phyloP scores from a whole-genome alignment of 805 yeast genomes.

The Ogataea trehalophila region DNA sequence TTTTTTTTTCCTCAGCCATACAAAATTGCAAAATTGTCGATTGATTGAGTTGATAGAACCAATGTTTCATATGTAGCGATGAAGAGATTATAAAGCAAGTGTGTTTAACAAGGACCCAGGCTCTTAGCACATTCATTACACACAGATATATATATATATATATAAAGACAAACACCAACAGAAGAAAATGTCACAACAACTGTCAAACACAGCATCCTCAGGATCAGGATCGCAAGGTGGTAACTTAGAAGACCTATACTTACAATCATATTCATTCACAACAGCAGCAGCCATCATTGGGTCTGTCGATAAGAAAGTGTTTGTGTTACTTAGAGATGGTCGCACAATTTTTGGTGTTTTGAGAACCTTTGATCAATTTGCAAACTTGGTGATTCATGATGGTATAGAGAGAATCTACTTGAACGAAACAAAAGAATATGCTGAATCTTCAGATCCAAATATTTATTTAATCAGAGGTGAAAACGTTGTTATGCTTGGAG shows the following conservation, averaged over 20 bases:
- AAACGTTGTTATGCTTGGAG: conserved; percentile 91
- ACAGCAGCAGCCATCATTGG: conserved; percentile 90
- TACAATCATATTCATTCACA: conserved; percentile 78
- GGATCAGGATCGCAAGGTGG: conserved; percentile 14
- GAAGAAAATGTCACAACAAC: conserved; percentile 1
- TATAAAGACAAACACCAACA: neutral
- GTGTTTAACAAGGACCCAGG: neutral
- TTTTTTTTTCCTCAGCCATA: too few species aligned
- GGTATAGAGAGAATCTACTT: conserved; percentile 80
- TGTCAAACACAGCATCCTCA: neutral
- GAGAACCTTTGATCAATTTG: conserved; percentile 93
- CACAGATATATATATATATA: neutral
- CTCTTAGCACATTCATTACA: neutral
- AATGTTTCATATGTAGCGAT: neutral
- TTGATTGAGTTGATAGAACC: too few species aligned
- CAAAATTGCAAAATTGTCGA: too few species aligned
- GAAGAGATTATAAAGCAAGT: neutral
- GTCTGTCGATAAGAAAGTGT: conserved; percentile 73
- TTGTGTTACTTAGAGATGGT: conserved; percentile 86
- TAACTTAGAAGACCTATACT: conserved; percentile 47
- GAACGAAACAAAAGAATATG: conserved; percentile 47
- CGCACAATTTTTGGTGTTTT: conserved; percentile 81
- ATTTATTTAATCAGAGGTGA: conserved; percentile 92
- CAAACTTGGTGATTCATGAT: conserved; percentile 89
- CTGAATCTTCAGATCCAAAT: conserved; percentile 59